phyloP scores from a whole-genome alignment of 768 basidiomycete species.

The Panaeolus papilionaceus region DNA sequence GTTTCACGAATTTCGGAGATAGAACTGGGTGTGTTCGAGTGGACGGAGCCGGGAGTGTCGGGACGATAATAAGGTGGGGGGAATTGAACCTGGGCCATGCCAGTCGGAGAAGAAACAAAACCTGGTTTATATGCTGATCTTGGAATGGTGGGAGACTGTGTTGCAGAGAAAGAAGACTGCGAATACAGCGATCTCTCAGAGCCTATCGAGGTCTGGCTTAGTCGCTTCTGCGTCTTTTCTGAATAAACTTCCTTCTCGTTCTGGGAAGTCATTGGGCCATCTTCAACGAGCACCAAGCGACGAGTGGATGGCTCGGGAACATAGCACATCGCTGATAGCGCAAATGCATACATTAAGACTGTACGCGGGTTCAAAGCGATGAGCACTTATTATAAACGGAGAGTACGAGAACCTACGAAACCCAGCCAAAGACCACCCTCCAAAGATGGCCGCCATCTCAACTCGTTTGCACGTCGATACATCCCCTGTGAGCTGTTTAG shows the following conservation, averaged over 20 bases:
- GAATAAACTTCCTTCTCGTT: constrained; percentile 19
- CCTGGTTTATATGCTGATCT: neutral
- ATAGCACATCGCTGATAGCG: constrained; percentile 36
- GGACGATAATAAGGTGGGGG: constrained; percentile 3
- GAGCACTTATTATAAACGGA: neutral
- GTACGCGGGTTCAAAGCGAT: neutral
- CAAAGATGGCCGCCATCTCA: constrained; percentile 35
- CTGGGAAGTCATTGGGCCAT: constrained; percentile 24
- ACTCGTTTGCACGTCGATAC: constrained; percentile 37
- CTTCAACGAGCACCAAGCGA: constrained; percentile 31
- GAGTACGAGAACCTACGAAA: constrained; percentile 37
- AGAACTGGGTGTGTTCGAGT: neutral
- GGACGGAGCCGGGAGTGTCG: neutral
- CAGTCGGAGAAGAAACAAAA: neutral
- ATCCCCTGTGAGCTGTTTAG: constrained; percentile 28
- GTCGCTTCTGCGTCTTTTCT: constrained; percentile 27
- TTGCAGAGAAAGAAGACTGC: constrained; percentile 26
- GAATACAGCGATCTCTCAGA: constrained; percentile 30
- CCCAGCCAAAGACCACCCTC: constrained; percentile 38
- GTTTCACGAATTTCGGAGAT: constrained; percentile 1
- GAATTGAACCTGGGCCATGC: neutral
- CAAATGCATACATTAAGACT: constrained; percentile 38
- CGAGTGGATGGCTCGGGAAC: constrained; percentile 31
- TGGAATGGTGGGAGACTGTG: constrained; percentile 4
- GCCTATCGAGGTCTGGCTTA: constrained; percentile 25